Conservation (phyloP, 148 eudicot species). For the Drosera capensis region DNA sequence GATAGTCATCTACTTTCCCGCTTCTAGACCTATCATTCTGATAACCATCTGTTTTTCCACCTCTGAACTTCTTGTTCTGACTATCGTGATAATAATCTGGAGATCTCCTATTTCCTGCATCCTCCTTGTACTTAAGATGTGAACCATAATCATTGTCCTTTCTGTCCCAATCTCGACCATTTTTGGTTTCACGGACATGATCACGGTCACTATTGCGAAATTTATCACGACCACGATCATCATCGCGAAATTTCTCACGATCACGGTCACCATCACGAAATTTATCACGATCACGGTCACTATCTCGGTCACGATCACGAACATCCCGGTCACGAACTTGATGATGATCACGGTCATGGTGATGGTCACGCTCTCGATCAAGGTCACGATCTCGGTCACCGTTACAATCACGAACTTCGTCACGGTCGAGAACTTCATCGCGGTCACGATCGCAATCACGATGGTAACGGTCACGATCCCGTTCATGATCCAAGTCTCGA, state of each 20-base stretch:
- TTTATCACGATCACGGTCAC: slow-evolving; percentile 48
- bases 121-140: slow-evolving; percentile 58
- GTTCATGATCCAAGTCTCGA: neutral
- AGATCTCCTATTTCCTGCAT: slow-evolving; percentile 54
- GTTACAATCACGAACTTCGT: slow-evolving; percentile 4
- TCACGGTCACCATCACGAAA: too few species aligned
- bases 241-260: too few species aligned
- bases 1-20: too few species aligned
- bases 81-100: slow-evolving; percentile 43
- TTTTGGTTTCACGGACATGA: too few species aligned
- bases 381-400: neutral
- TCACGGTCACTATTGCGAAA: too few species aligned
- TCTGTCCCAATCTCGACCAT: too few species aligned
- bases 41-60: too few species aligned
- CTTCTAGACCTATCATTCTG: too few species aligned
- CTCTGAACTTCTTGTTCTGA: slow-evolving; percentile 36
- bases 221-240: too few species aligned
- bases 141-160: too few species aligned
- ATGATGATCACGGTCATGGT: slow-evolving; percentile 9
- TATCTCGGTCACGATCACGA: slow-evolving; percentile 23
- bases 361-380: slow-evolving; percentile 15
- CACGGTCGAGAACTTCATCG: slow-evolving; percentile 23
- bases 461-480: neutral
- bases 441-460: slow-evolving; percentile 1
- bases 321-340: slow-evolving; percentile 7